phyloP scores from a whole-genome alignment of 1,284 basidiomycete genomes.

The Fistulinella cinereoalba region DNA sequence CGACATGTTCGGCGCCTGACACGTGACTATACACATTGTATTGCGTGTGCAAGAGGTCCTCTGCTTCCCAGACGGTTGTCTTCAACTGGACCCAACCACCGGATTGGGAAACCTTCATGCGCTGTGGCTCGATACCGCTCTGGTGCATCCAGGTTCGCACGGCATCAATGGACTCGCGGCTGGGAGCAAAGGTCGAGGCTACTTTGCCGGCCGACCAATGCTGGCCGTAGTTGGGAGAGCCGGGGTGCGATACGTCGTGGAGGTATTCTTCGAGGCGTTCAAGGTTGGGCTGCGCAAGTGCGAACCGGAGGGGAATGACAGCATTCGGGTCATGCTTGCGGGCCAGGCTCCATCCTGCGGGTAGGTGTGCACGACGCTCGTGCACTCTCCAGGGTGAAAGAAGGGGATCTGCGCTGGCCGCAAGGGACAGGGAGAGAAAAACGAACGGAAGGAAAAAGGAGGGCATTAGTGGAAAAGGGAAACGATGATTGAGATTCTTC shows the following conservation, averaged over 20 bases:
- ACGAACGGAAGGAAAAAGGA: constrained; percentile 25
- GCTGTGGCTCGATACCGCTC: constrained; percentile 35
- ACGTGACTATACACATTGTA: constrained; percentile 45
- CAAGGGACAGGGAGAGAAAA: constrained; percentile 21
- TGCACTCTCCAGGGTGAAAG: constrained; percentile 24
- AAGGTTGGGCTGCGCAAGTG: constrained; percentile 43
- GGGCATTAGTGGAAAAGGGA: constrained; percentile 11
- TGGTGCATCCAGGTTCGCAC: constrained; percentile 41
- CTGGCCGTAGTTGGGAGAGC: constrained; percentile 44
- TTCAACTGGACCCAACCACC: constrained; percentile 45
- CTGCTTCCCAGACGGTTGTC: constrained; percentile 43
- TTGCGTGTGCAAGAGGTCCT: constrained; percentile 41
- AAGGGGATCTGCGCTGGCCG: constrained; percentile 12
- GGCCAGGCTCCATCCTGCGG: constrained; percentile 35
- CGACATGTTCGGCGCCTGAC: constrained; percentile 32
- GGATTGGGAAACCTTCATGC: constrained; percentile 34
- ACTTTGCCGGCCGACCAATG: constrained; percentile 45
- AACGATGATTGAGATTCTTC: background rate
- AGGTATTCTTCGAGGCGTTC: constrained; percentile 38
- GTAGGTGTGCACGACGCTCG: constrained; percentile 35
- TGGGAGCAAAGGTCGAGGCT: constrained; percentile 42
- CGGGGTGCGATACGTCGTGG: constrained; percentile 44
- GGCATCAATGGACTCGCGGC: constrained; percentile 33
- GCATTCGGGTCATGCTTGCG: constrained; percentile 30
- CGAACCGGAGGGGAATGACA: constrained; percentile 42